Conservation (phyloP, 257 asterid species). For the Eustoma russellianum region DNA sequence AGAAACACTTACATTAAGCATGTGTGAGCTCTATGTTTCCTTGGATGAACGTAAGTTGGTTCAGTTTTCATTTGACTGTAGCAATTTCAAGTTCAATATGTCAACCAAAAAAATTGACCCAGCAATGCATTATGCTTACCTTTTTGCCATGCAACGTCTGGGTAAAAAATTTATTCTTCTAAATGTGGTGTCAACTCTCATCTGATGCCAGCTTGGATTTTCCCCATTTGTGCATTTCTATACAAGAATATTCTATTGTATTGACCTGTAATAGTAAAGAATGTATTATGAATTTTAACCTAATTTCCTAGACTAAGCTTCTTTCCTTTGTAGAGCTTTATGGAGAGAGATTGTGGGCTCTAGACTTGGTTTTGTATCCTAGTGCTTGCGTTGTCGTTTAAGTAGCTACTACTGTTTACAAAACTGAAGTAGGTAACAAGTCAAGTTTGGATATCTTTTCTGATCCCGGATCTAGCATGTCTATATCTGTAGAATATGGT, state of each 20-base stretch:
- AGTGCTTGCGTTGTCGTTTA: too few relatives aligned
- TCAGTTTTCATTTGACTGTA: too few relatives aligned
- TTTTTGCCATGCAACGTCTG: neutral
- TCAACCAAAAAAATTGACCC: too few relatives aligned
- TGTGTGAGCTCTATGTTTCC: too few relatives aligned
- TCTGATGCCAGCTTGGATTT: constrained; percentile 18
- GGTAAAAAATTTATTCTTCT: constrained; percentile 1
- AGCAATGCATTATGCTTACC: too few relatives aligned
- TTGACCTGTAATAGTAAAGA: neutral
- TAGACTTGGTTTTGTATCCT: neutral
- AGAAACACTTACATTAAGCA: too few relatives aligned
- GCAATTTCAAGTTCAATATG: too few relatives aligned
- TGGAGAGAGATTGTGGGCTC: constrained; percentile 1
- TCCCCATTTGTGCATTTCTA: constrained; percentile 20
- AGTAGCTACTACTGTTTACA: neutral
- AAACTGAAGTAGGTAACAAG: constrained; percentile 6
- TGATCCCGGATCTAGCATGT: constrained; percentile 28
- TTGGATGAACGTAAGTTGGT: too few relatives aligned
- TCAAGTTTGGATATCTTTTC: constrained; percentile 4
- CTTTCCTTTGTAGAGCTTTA: neutral
- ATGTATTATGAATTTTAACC: constrained; percentile 2
- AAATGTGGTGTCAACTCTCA: neutral
- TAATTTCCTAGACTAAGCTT: constrained; percentile 1
- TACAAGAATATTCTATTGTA: constrained; percentile 3
- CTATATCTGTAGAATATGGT: constrained; percentile 23